Evolutionary conservation across 2,329 filamentous ascomycete genomes (phyloP).

Genomic region (Ophiocordyceps sinensis): DNA sequence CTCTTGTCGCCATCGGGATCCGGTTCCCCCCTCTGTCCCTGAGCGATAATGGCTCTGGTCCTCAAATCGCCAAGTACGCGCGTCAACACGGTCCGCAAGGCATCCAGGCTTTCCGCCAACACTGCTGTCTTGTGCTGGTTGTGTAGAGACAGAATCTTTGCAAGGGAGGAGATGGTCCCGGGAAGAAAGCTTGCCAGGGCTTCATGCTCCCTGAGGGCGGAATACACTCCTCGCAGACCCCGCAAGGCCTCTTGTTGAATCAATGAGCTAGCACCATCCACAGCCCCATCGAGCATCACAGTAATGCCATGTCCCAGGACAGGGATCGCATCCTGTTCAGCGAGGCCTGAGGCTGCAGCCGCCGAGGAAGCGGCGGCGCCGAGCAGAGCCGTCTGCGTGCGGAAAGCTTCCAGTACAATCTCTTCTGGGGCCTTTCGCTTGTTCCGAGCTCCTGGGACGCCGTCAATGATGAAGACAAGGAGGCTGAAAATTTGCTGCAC

Average conservation of each 20-base stretch:
- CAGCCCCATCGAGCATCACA: constrained; percentile 61
- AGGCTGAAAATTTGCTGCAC: constrained; percentile 77
- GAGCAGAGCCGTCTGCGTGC: constrained; percentile 54
- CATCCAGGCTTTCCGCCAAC: constrained; percentile 45
- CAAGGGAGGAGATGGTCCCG: constrained; percentile 69
- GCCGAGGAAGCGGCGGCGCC: constrained; percentile 37
- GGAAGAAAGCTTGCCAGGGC: constrained; percentile 76
- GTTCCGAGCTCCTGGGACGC: constrained; percentile 40
- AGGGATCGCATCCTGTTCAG: constrained; percentile 50
- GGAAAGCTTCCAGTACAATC: constrained; percentile 55
- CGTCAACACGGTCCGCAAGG: constrained; percentile 39
- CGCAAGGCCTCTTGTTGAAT: constrained; percentile 57
- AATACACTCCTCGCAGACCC: constrained; percentile 47
- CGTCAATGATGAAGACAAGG: constrained; percentile 67
- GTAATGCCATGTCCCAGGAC: constrained; percentile 72
- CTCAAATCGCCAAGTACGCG: constrained; percentile 44
- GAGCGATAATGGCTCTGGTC: constrained; percentile 29
- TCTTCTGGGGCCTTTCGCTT: constrained; percentile 50
- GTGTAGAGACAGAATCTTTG: constrained; percentile 58
- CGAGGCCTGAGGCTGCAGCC: constrained; percentile 32
- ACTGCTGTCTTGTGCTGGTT: constrained; percentile 42
- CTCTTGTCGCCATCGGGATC: constrained; percentile 11
- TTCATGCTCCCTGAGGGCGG: constrained; percentile 54
- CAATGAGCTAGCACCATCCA: constrained; percentile 46
- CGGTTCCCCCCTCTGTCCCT: constrained; percentile 9